Percentiles rank a stretch among this genome's conserved stretches.
Evolutionary conservation across 345 rosid genomes (phyloP).

Genomic region (Eucalyptus pauciflora): DNA sequence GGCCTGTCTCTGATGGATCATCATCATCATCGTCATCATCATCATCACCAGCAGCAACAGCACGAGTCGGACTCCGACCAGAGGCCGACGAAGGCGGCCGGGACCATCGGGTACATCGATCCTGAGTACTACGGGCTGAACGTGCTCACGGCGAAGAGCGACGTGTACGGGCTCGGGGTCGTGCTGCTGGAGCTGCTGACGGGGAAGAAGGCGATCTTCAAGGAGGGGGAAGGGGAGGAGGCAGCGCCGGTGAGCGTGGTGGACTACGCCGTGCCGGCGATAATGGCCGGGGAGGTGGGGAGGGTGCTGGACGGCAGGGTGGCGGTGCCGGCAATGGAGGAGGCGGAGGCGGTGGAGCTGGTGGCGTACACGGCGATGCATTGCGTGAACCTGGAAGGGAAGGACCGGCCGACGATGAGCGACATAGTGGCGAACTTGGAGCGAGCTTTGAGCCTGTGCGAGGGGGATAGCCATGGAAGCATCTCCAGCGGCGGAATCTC

Average conservation of each 20-base stretch:
- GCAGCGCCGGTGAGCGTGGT: slow-evolving; percentile 45
- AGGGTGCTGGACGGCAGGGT: slow-evolving; percentile 56
- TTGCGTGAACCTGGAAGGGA: slow-evolving; percentile 69
- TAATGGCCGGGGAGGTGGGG: slow-evolving; percentile 26
- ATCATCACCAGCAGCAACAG: background rate
- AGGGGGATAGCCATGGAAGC: slow-evolving; percentile 64
- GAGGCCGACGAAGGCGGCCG: slow-evolving; percentile 61
- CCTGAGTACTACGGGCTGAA: slow-evolving; percentile 87
- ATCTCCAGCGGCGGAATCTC: slow-evolving; percentile 38
- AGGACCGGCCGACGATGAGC: slow-evolving; percentile 51
- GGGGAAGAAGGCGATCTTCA: slow-evolving; percentile 65
- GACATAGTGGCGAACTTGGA: slow-evolving; percentile 65
- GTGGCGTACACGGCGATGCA: slow-evolving; percentile 70
- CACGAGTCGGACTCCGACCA: background rate
- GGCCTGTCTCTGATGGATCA: slow-evolving; percentile 62
- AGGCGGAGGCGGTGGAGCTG: slow-evolving; percentile 78
- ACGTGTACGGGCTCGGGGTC: slow-evolving; percentile 84
- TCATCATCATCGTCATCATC: background rate
- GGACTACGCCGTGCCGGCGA: slow-evolving; percentile 55
- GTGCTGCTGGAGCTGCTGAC: slow-evolving; percentile 72
- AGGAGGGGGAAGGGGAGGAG: slow-evolving; percentile 6
- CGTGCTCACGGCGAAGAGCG: slow-evolving; percentile 74
- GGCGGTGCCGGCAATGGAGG: slow-evolving; percentile 33
- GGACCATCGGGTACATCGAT: slow-evolving; percentile 87
- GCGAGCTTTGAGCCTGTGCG: slow-evolving; percentile 51